Conservation (phyloP, 2,329 filamentous ascomycete species). For the Botrytis squamosa region DNA sequence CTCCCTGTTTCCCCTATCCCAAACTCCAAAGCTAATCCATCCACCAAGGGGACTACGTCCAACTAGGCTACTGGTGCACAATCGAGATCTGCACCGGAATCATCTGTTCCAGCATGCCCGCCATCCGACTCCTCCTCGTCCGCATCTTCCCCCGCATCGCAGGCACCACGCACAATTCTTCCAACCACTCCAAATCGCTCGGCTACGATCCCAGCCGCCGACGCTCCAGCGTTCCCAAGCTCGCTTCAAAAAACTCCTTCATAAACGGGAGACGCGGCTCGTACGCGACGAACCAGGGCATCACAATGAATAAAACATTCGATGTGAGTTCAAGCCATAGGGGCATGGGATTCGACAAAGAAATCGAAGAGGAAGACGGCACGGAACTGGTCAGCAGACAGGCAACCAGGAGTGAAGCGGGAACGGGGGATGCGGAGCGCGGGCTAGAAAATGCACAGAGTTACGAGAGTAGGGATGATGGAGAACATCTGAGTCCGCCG, state of each 20-base stretch:
- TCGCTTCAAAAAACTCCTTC: not conserved
- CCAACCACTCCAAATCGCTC: not conserved
- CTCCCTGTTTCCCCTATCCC: not conserved
- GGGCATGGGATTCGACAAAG: not conserved
- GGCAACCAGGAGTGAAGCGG: not conserved
- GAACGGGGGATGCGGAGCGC: not conserved
- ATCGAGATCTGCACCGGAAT: conserved; percentile 30
- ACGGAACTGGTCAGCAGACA: not conserved
- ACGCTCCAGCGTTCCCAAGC: not conserved
- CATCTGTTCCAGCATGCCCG: conserved; percentile 30
- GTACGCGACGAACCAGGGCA: not conserved
- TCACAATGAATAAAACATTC: not conserved
- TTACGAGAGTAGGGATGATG: not conserved
- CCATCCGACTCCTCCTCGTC: conserved; percentile 19
- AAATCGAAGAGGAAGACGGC: conserved; percentile 2
- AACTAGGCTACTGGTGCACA: conserved; percentile 29
- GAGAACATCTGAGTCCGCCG: not conserved
- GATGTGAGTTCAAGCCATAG: not conserved
- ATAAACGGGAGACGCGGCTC: not conserved
- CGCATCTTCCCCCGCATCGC: not conserved
- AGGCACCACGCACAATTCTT: not conserved
- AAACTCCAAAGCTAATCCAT: not conserved
- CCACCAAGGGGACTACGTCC: conserved; percentile 25
- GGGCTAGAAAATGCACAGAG: not conserved
- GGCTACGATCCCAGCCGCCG: not conserved